phyloP scores from a whole-genome alignment of 257 asterid genomes.

The Leonotis leonurus region DNA sequence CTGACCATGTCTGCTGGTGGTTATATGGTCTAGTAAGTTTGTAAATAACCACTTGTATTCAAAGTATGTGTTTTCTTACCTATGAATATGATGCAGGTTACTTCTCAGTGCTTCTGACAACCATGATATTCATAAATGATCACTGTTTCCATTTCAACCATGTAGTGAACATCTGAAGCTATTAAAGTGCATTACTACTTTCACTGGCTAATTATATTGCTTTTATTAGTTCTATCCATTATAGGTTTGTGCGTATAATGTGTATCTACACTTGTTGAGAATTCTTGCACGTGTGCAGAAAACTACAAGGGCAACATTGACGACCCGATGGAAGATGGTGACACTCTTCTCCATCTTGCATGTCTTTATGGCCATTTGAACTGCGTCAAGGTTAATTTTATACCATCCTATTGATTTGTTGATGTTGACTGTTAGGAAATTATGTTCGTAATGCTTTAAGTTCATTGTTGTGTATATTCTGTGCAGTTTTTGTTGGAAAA shows the following conservation, averaged over 20 bases:
- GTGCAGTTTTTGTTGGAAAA: conserved; percentile 64
- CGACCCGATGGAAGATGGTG: conserved; percentile 82
- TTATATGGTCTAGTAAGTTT: neutral
- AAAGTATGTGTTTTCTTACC: neutral
- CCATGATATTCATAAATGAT: neutral
- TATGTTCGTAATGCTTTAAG: neutral
- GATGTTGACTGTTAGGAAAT: neutral
- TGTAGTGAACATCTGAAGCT: neutral
- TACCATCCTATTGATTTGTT: neutral
- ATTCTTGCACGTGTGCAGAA: conserved; percentile 31
- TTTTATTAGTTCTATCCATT: neutral
- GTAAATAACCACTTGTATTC: neutral
- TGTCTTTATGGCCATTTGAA: conserved; percentile 76
- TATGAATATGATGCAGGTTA: neutral
- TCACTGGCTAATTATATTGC: neutral
- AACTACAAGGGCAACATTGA: conserved; percentile 58
- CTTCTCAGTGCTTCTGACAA: neutral
- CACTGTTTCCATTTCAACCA: neutral
- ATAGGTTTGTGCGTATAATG: neutral
- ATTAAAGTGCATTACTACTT: neutral
- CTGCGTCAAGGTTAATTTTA: conserved; percentile 61
- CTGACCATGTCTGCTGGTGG: neutral
- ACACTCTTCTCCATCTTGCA: conserved; percentile 86
- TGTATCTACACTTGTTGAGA: conserved; percentile 5
- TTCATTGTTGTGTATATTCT: neutral